phyloP scores from a whole-genome alignment of 2,329 filamentous ascomycete genomes.

The Coleophoma eucalyptorum region DNA sequence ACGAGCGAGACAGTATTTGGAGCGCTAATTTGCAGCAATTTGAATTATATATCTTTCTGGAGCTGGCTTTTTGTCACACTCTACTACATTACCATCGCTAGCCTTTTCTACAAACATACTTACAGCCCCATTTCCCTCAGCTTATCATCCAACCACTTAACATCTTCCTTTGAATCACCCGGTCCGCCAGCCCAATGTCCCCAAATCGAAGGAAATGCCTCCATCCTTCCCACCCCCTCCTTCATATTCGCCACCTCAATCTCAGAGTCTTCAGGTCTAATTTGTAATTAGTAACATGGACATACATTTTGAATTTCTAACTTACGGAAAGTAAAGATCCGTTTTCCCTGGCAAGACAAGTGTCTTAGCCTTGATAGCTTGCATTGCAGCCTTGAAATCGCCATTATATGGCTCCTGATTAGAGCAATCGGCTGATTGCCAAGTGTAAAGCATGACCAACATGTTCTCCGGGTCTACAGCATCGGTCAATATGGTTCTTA shows the following conservation, averaged over 20 bases:
- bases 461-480: constrained; percentile 66
- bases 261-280: constrained; percentile 69
- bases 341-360: constrained; percentile 69
- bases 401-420: constrained; percentile 65
- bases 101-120: background rate
- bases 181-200: constrained; percentile 67
- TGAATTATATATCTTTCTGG: too few species aligned
- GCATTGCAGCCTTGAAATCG: constrained; percentile 62
- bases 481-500: background rate
- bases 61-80: too few species aligned
- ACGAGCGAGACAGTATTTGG: too few species aligned
- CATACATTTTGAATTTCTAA: constrained; percentile 14
- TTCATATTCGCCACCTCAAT: constrained; percentile 65
- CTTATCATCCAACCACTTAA: constrained; percentile 64
- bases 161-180: constrained; percentile 66
- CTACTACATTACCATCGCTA: too few species aligned
- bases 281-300: background rate
- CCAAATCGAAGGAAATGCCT: constrained; percentile 58
- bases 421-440: constrained; percentile 72
- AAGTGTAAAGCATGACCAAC: constrained; percentile 71
- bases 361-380: constrained; percentile 66
- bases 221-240: constrained; percentile 50
- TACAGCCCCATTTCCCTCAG: constrained; percentile 19
- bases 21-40: too few species aligned
- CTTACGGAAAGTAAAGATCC: constrained; percentile 75